Evolutionary conservation across 2,329 filamentous ascomycete species (phyloP).

Genomic region (Aspergillus intermedius): DNA sequence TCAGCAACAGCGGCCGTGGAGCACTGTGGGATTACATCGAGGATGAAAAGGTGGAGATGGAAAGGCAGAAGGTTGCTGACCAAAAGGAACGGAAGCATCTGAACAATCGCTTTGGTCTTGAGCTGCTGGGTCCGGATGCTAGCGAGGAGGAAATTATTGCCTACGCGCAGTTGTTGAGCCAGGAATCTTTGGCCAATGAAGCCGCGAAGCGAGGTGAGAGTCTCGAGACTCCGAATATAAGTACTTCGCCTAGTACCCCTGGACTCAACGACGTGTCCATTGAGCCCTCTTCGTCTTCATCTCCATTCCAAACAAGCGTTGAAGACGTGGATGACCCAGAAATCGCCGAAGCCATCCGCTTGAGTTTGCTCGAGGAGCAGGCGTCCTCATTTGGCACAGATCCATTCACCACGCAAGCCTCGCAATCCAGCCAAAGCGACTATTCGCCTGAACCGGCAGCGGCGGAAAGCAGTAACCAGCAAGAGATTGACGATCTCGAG

Average conservation of each 20-base stretch:
- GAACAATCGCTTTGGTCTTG: slow-evolving; percentile 75
- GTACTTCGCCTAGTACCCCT: slow-evolving; percentile 32
- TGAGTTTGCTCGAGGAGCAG: slow-evolving; percentile 39
- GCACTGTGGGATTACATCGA: slow-evolving; percentile 76
- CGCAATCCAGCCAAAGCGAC: slow-evolving; percentile 10
- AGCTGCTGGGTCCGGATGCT: slow-evolving; percentile 54
- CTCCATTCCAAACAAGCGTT: slow-evolving; percentile 30
- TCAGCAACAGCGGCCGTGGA: slow-evolving; percentile 57
- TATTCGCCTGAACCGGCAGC: slow-evolving; percentile 13
- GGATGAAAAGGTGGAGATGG: slow-evolving; percentile 75
- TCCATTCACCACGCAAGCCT: slow-evolving; percentile 25
- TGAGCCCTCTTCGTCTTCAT: slow-evolving; percentile 31
- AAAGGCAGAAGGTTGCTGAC: slow-evolving; percentile 61
- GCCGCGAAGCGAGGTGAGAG: slow-evolving; percentile 41
- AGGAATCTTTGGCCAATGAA: slow-evolving; percentile 51
- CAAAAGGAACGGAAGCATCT: slow-evolving; percentile 64
- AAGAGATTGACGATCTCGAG: slow-evolving; percentile 53
- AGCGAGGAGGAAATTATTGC: slow-evolving; percentile 58
- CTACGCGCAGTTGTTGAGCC: slow-evolving; percentile 57
- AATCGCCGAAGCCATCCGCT: slow-evolving; percentile 57
- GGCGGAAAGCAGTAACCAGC: slow-evolving; percentile 33
- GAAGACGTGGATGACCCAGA: slow-evolving; percentile 51
- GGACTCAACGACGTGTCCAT: slow-evolving; percentile 24
- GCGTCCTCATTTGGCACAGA: slow-evolving; percentile 11
- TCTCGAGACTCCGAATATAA: slow-evolving; percentile 32